Evolutionary conservation across 805 yeast genomes (phyloP).

Genomic region (Ogataea sp.): DNA sequence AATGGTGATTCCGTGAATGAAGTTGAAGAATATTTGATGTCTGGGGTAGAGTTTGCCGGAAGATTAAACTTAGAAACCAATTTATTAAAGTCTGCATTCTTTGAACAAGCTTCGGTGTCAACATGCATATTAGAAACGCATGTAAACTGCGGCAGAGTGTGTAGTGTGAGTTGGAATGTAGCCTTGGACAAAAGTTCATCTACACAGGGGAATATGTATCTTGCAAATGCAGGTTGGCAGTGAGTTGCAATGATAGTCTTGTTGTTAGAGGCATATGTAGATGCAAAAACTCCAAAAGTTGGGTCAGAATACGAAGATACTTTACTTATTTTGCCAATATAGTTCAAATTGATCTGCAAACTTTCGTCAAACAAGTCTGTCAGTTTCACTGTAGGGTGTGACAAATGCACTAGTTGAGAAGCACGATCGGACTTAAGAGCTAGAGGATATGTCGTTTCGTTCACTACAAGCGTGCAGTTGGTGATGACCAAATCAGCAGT

Average conservation of each 20-base stretch:
- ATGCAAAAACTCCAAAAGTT: slow-evolving; percentile 62
- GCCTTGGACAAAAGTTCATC: slow-evolving; percentile 58
- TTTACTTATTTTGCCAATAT: slow-evolving; percentile 42
- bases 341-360: slow-evolving; percentile 31
- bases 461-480: too few species aligned
- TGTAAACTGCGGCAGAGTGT: slow-evolving; percentile 35
- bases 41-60: slow-evolving; percentile 10
- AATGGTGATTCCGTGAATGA: slow-evolving; percentile 46
- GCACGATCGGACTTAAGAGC: too few species aligned
- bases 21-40: slow-evolving; percentile 25
- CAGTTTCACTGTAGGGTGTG: too few species aligned
- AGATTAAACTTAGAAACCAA: slow-evolving; percentile 27
- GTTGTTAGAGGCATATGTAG: slow-evolving; percentile 48
- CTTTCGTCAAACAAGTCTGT: too few species aligned
- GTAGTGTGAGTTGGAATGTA: slow-evolving; percentile 39
- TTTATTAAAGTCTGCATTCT: too few species aligned
- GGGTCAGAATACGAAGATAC: too few species aligned
- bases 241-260: slow-evolving; percentile 60
- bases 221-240: slow-evolving; percentile 60
- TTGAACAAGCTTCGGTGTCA: too few species aligned
- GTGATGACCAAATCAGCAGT: too few species aligned
- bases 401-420: too few species aligned
- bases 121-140: slow-evolving; percentile 50
- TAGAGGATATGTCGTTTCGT: too few species aligned
- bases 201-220: slow-evolving; percentile 57